These are phyloP conservation scores for Fonsecaea erecta DNA, from an alignment of 2,329 filamentous ascomycete species.

Conservation along the genomic window DNA sequence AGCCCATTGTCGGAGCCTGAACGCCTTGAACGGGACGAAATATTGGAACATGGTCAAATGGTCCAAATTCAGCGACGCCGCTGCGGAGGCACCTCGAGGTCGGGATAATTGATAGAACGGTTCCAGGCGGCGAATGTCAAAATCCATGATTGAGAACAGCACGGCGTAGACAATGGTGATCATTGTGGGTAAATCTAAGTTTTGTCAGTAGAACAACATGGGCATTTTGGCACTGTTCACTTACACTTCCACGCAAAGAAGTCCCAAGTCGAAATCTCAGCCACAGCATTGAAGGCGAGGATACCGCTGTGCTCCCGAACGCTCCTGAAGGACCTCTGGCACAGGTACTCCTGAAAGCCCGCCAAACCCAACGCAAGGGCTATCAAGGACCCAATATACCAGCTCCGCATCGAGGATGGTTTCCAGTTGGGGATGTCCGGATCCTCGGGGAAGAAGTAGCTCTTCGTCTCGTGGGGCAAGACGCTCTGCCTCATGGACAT, in stretches of 20 bases:
- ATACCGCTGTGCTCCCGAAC: constrained; percentile 44
- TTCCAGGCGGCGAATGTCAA: constrained; percentile 57
- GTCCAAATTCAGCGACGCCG: constrained; percentile 53
- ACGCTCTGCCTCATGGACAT: constrained; percentile 22
- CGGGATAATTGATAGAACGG: constrained; percentile 53
- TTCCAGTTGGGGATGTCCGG: constrained; percentile 46
- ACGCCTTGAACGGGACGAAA: constrained; percentile 52
- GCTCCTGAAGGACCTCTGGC: constrained; percentile 43
- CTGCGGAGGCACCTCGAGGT: constrained; percentile 41
- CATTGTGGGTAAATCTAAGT: constrained; percentile 48
- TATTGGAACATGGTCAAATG: constrained; percentile 55
- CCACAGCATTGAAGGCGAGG: constrained; percentile 40
- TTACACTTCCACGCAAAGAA: constrained; percentile 47
- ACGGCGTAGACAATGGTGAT: constrained; percentile 56
- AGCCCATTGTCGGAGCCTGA: constrained; percentile 53
- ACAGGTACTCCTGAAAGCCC: constrained; percentile 44
- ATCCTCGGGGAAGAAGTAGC: constrained; percentile 44
- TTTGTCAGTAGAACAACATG: constrained; percentile 9
- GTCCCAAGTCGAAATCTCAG: constrained; percentile 38
- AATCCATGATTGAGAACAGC: constrained; percentile 56
- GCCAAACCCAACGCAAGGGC: constrained; percentile 41
- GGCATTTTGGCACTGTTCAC: not conserved
- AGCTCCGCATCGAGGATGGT: constrained; percentile 42
- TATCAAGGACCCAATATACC: constrained; percentile 42
- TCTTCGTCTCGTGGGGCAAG: constrained; percentile 39